Base-by-base conservation (phyloP, 2,329 filamentous ascomycete genomes). In the Hirsutella rhossiliensis region DNA sequence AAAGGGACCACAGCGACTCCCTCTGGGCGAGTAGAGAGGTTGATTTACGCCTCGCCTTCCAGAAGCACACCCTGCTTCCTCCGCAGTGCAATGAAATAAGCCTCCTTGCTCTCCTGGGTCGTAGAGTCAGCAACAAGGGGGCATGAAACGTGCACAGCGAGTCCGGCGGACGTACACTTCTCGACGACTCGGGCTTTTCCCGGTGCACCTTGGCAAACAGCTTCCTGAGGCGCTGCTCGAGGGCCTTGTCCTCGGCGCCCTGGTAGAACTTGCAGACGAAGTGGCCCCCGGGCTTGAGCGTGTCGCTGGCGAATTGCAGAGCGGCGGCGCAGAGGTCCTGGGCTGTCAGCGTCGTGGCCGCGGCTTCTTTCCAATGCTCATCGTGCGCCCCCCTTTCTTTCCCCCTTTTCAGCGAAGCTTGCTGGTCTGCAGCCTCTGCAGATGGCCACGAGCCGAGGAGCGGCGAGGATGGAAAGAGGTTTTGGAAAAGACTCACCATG, bases 181-280 rank as follows among this genome's bases (percentile, higher is more conserved):
- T 76, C 32, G 90, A 97, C 7, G 88, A 85, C 45, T 94, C 84
- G 1, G 94, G 92, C 63, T 98, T 98, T 61, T 94, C 84, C 47
- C 89, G 75, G 55, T 84, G 72, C 2, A 98, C 92, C 52, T 78
- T 85, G 17, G 69, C 66, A 59, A 98, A 98, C 54, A 95, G 67
- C 41, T 73, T 77, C 59, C 77, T 86, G 36, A 98, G 69, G 53
- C 78, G 77, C 48, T 65, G 71, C 66, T 96, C 87, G 11, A 98
- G 65, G 2, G 68, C 69, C 63, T 85, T 89, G 57, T 97, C 90
- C 62, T 96, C 89, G 5, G 73, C 62, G 4, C 92, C 92, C 61
- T 94, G 87, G 62, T 97, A 98, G 64, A 94, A 98, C 63, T 98
- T 98, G 75, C 90, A 96, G 38, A 98, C 76, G 54, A 98, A 95